These are phyloP conservation scores for Trichoderma endophyticum DNA, from an alignment of 2,329 filamentous ascomycete species.

Conservation along the genomic window DNA sequence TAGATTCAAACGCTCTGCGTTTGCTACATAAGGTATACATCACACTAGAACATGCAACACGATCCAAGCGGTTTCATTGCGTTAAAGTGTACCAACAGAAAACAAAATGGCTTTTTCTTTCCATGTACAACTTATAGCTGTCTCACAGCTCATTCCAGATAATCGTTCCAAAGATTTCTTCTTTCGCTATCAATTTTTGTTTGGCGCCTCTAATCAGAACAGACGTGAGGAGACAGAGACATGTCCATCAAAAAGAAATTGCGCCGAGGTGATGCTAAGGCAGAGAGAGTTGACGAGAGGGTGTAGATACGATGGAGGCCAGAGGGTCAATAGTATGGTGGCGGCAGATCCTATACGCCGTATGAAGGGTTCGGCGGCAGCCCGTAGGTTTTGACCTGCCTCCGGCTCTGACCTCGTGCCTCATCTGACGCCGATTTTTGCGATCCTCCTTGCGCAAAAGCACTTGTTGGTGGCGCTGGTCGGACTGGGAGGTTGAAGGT, in stretches of 20 bases:
- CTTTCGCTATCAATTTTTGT: slow-evolving; percentile 5
- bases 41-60: slow-evolving; percentile 17
- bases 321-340: slow-evolving; percentile 11
- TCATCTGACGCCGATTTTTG: slow-evolving; percentile 57
- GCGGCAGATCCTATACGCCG: slow-evolving; percentile 27
- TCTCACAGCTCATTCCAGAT: not conserved
- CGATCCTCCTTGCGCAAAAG: slow-evolving; percentile 55
- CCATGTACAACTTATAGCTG: slow-evolving; percentile 19
- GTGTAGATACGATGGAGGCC: not conserved
- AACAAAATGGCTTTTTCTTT: not conserved
- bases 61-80: slow-evolving; percentile 21
- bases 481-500: slow-evolving; percentile 65
- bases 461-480: slow-evolving; percentile 56
- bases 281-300: slow-evolving; percentile 22
- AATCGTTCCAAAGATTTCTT: not conserved
- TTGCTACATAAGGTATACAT: slow-evolving; percentile 23
- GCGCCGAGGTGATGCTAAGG: slow-evolving; percentile 35
- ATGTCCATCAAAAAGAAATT: slow-evolving; percentile 26
- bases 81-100: not conserved
- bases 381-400: slow-evolving; percentile 51
- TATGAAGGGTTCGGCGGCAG: slow-evolving; percentile 43
- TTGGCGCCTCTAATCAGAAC: not conserved
- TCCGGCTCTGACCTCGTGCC: slow-evolving; percentile 48
- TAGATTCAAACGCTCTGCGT: slow-evolving; percentile 23
- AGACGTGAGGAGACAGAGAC: not conserved